A percentile compares a stretch with the other conserved stretches of the same genome.
These are phyloP conservation scores for Thyridium curvatum DNA, from an alignment of 2,329 filamentous ascomycete species.

Conservation along the genomic window DNA sequence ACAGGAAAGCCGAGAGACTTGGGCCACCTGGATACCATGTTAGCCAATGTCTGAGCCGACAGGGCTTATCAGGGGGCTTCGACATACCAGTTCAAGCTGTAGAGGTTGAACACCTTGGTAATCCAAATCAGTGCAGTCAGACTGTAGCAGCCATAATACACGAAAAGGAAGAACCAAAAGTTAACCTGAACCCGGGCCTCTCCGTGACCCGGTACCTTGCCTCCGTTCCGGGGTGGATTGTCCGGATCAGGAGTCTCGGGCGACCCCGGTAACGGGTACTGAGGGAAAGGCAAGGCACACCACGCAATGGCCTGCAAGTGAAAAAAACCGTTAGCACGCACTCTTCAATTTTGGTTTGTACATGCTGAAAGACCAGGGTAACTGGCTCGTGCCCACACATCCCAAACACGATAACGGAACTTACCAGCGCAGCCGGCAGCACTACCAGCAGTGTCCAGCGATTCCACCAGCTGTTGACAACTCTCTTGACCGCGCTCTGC, in stretches of 20 bases:
- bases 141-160: constrained; percentile 66
- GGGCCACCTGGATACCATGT: constrained; percentile 42
- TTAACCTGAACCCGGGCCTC: constrained; percentile 57
- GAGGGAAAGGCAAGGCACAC: constrained; percentile 60
- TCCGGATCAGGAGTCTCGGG: constrained; percentile 19
- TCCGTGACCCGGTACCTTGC: constrained; percentile 54
- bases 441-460: constrained; percentile 56
- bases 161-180: constrained; percentile 66
- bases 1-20: constrained; percentile 56
- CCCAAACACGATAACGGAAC: constrained; percentile 20
- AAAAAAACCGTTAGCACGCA: not conserved
- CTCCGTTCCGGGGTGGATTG: constrained; percentile 15
- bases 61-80: not conserved
- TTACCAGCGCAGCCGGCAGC: constrained; percentile 53
- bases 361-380: not conserved
- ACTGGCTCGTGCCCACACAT: too few species aligned
- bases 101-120: constrained; percentile 66
- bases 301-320: constrained; percentile 48
- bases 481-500: constrained; percentile 49
- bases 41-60: not conserved
- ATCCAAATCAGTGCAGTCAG: constrained; percentile 63
- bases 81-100: constrained; percentile 57
- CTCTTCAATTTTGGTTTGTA: not conserved
- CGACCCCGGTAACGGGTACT: constrained; percentile 44
- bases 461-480: constrained; percentile 58